phyloP scores from a whole-genome alignment of 148 eudicot species.

The Cornus kousa region DNA sequence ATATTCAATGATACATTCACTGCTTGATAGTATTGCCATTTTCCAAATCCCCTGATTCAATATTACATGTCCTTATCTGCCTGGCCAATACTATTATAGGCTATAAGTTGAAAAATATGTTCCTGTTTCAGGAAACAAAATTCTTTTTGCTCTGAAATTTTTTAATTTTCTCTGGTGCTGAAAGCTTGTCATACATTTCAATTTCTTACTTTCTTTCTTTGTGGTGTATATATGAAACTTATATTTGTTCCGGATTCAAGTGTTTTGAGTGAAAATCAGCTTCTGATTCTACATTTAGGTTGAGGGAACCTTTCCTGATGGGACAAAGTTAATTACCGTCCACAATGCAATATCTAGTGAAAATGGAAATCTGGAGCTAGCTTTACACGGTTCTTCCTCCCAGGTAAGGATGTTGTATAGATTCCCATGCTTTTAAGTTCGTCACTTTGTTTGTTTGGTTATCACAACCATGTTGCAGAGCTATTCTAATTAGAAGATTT shows the following conservation, averaged over 20 bases:
- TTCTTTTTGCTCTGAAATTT: neutral
- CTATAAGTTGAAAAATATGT: neutral
- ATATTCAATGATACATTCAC: neutral
- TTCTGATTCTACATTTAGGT: slow-evolving; percentile 42
- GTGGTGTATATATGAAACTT: neutral
- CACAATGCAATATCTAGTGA: slow-evolving; percentile 84
- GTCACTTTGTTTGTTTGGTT: slow-evolving; percentile 7
- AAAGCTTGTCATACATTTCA: neutral
- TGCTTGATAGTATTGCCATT: neutral
- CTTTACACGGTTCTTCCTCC: slow-evolving; percentile 91
- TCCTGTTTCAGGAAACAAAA: neutral
- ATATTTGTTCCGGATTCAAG: neutral
- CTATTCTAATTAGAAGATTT: neutral
- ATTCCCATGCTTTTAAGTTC: neutral
- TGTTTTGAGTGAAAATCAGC: neutral
- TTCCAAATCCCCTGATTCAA: neutral
- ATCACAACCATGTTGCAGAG: slow-evolving; percentile 8
- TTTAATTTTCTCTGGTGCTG: neutral
- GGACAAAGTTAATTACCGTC: slow-evolving; percentile 83
- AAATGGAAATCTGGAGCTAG: slow-evolving; percentile 87
- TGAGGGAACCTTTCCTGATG: slow-evolving; percentile 96
- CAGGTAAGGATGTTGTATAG: slow-evolving; percentile 46
- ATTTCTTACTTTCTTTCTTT: neutral
- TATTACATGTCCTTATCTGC: neutral
- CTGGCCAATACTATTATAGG: neutral